Base-by-base conservation (phyloP, 2,329 filamentous ascomycete species). In the Zymoseptoria pseudotritici region DNA sequence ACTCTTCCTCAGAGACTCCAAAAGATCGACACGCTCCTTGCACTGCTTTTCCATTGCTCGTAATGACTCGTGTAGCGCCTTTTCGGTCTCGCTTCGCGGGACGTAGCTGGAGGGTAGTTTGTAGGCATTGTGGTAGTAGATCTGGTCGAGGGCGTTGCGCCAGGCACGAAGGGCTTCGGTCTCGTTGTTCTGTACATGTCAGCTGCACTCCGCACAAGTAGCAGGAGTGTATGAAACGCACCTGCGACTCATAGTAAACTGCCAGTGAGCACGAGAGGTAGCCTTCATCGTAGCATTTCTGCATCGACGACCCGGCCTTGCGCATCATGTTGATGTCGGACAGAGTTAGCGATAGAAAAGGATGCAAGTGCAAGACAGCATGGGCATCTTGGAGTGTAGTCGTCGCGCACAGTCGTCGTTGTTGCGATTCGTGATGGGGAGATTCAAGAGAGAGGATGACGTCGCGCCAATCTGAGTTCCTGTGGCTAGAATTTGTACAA, bases 231-330 rank as follows among this genome's bases (percentile, higher is more conserved):
- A n/a, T 50, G 29, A 7, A 42, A 69, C 75, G 65, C 77, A 95
- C 91, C 84, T 95, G 88, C 73, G 88, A 86, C 78, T 99, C 94
- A 75, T 96, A 97, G 77, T 96, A 97, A 57, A 96, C 90, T 49
- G 93, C 93, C 1, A 92, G 97, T 13, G 92, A 97, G 77, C 92
- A 97, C 72, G 88, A 91, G 69, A 97, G 78, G 77, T 96, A 97
- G 75, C 89, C 92, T 75, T 97, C 91, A 78, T 97, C 93, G 78
- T 97, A 97, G 58, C 91, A 96, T 83, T 96, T 97, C 78, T 97
- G 93, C 75, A 97, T 85, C 63, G 86, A 86, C 75, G 88, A 86
- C 72, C 86, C 82, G 72, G 85, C 86, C 74, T 79, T 78, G 62
- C 69, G 63, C 69, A 70, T 70, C 69, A 70, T 70, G 1, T 46